Percentiles rank a stretch among this genome's conserved stretches.
Conservation (phyloP, 345 rosid genomes). For the Salix caprea region DNA sequence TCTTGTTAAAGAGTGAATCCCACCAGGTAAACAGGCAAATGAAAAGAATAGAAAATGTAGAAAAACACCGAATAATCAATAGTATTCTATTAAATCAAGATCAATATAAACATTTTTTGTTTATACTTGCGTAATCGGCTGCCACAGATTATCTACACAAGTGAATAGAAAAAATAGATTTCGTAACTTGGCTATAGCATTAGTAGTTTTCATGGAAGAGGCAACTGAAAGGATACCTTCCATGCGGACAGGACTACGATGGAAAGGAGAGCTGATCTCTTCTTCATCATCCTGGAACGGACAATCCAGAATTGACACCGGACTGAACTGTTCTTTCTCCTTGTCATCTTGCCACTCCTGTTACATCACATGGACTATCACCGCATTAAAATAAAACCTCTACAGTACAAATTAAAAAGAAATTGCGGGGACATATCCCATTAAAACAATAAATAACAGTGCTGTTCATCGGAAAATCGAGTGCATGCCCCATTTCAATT, state of each 20-base stretch:
- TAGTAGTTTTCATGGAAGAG: no score
- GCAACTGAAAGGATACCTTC: conserved; percentile 25
- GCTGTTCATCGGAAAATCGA: not conserved
- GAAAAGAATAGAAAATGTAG: no score
- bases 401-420: not conserved
- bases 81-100: no score
- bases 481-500: not conserved
- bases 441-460: not conserved
- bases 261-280: conserved; percentile 28
- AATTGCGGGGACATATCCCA: not conserved
- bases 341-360: conserved; percentile 55
- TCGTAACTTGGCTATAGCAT: not conserved
- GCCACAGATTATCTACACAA: not conserved
- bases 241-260: conserved; percentile 8
- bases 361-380: not conserved
- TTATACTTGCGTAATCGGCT: not conserved
- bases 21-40: not conserved
- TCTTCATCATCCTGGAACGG: conserved; percentile 73
- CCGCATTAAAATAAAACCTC: not conserved
- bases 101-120: not conserved
- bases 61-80: no score
- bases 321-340: conserved; percentile 73
- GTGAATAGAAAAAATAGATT: not conserved
- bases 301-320: conserved; percentile 72
- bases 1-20: not conserved